Percentiles rank a stretch among this genome's conserved stretches.
These are phyloP conservation scores for Postia placenta DNA, from an alignment of 768 basidiomycete species.

Conservation along the genomic window DNA sequence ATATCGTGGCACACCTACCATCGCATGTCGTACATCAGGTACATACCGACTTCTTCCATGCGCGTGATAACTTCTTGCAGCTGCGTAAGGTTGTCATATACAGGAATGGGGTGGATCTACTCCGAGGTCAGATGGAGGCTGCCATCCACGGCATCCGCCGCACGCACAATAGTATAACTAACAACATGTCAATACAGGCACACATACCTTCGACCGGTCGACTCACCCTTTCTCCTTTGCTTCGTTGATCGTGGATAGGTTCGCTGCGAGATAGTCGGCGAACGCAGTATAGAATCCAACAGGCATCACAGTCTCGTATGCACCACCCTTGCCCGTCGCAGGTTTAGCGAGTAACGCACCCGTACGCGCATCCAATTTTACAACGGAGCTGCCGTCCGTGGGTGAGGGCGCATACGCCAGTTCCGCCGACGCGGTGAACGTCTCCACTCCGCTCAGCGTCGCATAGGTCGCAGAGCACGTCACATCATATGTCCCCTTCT, in stretches of 20 bases:
- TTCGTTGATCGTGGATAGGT: slow-evolving; percentile 46
- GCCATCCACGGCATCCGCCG: no score
- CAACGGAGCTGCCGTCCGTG: slow-evolving; percentile 31
- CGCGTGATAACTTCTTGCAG: slow-evolving; percentile 55
- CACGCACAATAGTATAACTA: no score
- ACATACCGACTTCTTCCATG: slow-evolving; percentile 66
- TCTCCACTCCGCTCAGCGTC: slow-evolving; percentile 16
- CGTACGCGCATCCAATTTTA: slow-evolving; percentile 42
- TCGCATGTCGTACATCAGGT: slow-evolving; percentile 84
- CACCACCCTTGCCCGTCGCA: slow-evolving; percentile 13
- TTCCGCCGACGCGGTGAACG: slow-evolving; percentile 25
- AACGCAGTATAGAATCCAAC: slow-evolving; percentile 72
- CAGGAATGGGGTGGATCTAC: slow-evolving; percentile 66
- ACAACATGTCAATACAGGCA: no score
- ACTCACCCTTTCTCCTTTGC: slow-evolving; percentile 53
- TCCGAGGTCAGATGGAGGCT: background rate
- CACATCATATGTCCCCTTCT: slow-evolving; percentile 25
- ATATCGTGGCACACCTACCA: slow-evolving; percentile 31
- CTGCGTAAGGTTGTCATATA: slow-evolving; percentile 53
- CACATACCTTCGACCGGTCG: no score
- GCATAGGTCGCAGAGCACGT: slow-evolving; percentile 29
- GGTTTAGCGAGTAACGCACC: slow-evolving; percentile 38
- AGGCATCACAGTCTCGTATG: slow-evolving; percentile 44
- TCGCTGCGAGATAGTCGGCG: slow-evolving; percentile 43
- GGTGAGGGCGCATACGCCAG: slow-evolving; percentile 38